Conservation (phyloP, 352 stramenopile species). For the Phytophthora europaea region DNA sequence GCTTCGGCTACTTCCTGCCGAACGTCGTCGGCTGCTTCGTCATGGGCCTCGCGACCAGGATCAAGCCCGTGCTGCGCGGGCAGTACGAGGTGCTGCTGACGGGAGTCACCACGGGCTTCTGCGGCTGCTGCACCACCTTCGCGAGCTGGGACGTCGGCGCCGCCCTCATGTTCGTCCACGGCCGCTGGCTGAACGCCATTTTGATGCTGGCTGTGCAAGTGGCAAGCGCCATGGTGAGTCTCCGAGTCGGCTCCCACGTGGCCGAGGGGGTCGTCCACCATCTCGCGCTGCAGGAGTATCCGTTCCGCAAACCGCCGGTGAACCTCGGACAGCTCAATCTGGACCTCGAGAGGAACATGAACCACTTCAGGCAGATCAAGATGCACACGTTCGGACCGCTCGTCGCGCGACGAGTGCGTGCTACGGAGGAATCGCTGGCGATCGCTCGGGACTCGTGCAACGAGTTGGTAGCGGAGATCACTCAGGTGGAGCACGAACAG, state of each 20-base stretch:
- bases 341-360: conserved; percentile 61
- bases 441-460: conserved; percentile 52
- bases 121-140: conserved; percentile 76
- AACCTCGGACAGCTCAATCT: conserved; percentile 62
- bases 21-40: conserved; percentile 75
- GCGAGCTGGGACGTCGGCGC: conserved; percentile 66
- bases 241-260: conserved; percentile 55
- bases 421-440: conserved; percentile 56
- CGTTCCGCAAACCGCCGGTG: conserved; percentile 58
- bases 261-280: conserved; percentile 56
- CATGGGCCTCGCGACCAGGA: conserved; percentile 59
- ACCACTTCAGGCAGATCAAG: conserved; percentile 53
- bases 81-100: conserved; percentile 63
- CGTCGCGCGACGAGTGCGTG: conserved; percentile 47
- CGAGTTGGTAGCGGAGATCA: conserved; percentile 55
- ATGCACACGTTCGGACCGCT: conserved; percentile 57
- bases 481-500: conserved; percentile 60
- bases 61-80: conserved; percentile 54
- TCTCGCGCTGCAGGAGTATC: conserved; percentile 50
- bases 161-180: conserved; percentile 60
- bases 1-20: conserved; percentile 63
- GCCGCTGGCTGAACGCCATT: conserved; percentile 57
- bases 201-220: conserved; percentile 62
- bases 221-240: conserved; percentile 50
- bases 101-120: conserved; percentile 75